Evolutionary conservation across 768 basidiomycete genomes (phyloP).

Genomic region (Amanita pseudoporphyria): DNA sequence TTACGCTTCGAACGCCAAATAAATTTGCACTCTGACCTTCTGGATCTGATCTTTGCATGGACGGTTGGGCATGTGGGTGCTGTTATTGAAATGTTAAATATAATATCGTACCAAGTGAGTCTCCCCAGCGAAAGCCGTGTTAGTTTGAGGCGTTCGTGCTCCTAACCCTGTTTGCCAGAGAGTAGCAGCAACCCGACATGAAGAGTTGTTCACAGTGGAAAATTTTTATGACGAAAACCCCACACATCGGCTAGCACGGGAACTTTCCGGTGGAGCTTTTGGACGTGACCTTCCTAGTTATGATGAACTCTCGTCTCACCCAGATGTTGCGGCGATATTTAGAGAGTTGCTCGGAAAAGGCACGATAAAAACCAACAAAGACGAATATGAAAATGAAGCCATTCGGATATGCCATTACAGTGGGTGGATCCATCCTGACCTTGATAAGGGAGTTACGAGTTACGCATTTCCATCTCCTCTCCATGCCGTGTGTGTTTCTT

Average conservation of each 20-base stretch:
- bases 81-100: constrained; percentile 6
- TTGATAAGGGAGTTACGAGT: no score
- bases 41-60: constrained; percentile 9
- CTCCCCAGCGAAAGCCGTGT: constrained; percentile 1
- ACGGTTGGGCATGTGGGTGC: constrained; percentile 12
- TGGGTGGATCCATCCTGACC: no score
- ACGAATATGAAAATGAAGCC: neutral
- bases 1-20: neutral
- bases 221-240: neutral
- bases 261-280: neutral
- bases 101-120: constrained; percentile 6
- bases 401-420: constrained; percentile 3
- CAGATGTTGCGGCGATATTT: constrained; percentile 3
- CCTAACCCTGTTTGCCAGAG: constrained; percentile 3
- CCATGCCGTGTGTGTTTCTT: no score
- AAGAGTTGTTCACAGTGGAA: neutral
- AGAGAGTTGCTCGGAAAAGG: constrained; percentile 1
- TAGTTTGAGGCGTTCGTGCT: neutral
- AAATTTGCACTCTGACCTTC: constrained; percentile 4
- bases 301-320: neutral
- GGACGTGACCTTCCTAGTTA: neutral
- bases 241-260: neutral
- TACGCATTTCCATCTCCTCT: no score
- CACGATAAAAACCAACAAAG: neutral
- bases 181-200: constrained; percentile 5